Evolutionary conservation across 169 alveolate genomes (phyloP).

Genomic region (Theileria annulata): DNA sequence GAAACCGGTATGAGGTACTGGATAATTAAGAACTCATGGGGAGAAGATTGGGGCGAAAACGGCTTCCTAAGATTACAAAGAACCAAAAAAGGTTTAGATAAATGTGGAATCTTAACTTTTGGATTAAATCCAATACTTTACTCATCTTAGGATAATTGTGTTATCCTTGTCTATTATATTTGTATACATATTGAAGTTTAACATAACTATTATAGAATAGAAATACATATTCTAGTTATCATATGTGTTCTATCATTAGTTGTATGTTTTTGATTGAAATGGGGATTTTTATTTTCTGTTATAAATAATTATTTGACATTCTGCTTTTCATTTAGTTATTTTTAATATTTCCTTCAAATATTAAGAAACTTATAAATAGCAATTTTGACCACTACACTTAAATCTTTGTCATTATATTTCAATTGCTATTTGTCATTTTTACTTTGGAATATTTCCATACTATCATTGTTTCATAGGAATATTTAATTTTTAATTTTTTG

Average conservation of each 20-base stretch:
- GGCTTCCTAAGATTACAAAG: slow-evolving; percentile 77
- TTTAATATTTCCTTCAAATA: too few relatives aligned
- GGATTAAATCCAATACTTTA: slow-evolving; percentile 54
- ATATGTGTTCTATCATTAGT: background rate
- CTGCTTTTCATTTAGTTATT: background rate
- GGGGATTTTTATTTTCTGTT: slow-evolving; percentile 1
- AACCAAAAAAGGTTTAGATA: slow-evolving; percentile 39
- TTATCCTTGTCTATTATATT: background rate
- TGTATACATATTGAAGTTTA: background rate
- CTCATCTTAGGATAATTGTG: background rate
- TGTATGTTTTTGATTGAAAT: background rate
- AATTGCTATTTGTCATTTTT: background rate
- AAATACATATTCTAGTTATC: slow-evolving; percentile 5
- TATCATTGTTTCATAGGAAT: background rate
- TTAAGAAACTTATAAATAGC: background rate
- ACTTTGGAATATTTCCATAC: background rate
- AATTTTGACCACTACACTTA: background rate
- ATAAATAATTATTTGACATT: background rate
- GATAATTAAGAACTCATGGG: slow-evolving; percentile 86
- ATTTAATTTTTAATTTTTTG: background rate
- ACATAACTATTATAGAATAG: background rate
- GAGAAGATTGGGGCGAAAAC: slow-evolving; percentile 83
- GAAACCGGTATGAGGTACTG: slow-evolving; percentile 67
- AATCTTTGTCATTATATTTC: background rate
- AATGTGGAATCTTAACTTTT: slow-evolving; percentile 48